These are phyloP conservation scores for Elongisporangium undulatum DNA, from an alignment of 352 stramenopile genomes.

Conservation along the genomic window DNA sequence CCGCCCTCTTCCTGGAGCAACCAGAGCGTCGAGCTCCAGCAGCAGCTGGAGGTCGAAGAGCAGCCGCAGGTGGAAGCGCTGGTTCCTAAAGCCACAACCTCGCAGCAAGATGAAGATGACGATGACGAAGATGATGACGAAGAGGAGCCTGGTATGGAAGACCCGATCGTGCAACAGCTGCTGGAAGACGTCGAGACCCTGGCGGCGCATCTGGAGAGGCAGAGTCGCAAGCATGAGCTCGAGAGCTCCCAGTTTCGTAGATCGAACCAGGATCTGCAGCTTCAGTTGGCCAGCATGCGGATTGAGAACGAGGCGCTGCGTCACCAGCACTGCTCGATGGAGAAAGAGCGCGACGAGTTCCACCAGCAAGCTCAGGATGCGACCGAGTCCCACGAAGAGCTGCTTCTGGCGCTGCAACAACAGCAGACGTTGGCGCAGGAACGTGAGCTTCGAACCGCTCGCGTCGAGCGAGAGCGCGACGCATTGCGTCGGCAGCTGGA, in stretches of 20 bases:
- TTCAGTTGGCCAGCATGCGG: slow-evolving; percentile 26
- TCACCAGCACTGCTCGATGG: slow-evolving; percentile 21
- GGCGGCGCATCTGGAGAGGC: slow-evolving; percentile 42
- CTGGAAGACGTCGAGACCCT: slow-evolving; percentile 55
- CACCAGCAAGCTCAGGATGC: slow-evolving; percentile 12
- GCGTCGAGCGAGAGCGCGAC: slow-evolving; percentile 22
- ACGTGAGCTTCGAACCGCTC: slow-evolving; percentile 17
- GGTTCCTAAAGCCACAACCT: neutral
- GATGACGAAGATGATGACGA: slow-evolving; percentile 11
- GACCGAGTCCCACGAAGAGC: slow-evolving; percentile 43
- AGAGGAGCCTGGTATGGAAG: slow-evolving; percentile 9
- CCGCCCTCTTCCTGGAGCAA: slow-evolving; percentile 1
- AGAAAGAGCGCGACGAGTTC: slow-evolving; percentile 18
- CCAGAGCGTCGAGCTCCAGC: neutral
- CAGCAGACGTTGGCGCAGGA: slow-evolving; percentile 36
- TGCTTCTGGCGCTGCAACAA: slow-evolving; percentile 31
- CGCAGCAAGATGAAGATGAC: slow-evolving; percentile 5
- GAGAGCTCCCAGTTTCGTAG: slow-evolving; percentile 14
- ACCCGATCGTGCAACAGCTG: slow-evolving; percentile 10
- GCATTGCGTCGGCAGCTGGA: slow-evolving; percentile 33
- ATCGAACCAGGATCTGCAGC: slow-evolving; percentile 17
- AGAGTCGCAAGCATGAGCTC: slow-evolving; percentile 26
- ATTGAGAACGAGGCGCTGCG: slow-evolving; percentile 47
- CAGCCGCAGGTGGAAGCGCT: slow-evolving; percentile 4
- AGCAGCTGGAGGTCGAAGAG: neutral